phyloP scores from a whole-genome alignment of 192 early-diverging fungal species.

The Geranomyces variabilis region DNA sequence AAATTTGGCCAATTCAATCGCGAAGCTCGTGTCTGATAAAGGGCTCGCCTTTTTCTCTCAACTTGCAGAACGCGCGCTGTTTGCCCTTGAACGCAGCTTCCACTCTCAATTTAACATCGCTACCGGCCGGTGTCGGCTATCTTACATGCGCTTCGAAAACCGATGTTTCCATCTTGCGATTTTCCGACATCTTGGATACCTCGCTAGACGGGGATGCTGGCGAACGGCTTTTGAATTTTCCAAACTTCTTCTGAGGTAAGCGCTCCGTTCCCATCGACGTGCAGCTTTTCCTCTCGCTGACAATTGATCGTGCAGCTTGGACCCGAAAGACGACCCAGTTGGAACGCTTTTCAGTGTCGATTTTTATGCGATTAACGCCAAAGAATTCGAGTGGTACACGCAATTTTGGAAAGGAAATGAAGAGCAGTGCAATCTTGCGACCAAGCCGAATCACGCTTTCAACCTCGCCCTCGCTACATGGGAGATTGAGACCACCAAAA shows the following conservation, averaged over 20 bases:
- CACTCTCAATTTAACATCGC: conserved; percentile 76
- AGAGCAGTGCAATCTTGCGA: conserved; percentile 25
- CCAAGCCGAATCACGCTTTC: conserved; percentile 75
- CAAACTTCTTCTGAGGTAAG: conserved; percentile 65
- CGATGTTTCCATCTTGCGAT: conserved; percentile 68
- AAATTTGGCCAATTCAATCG: no score
- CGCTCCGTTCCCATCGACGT: no score
- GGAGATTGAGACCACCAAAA: conserved; percentile 62
- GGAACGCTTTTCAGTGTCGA: conserved; percentile 79
- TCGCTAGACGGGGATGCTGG: conserved; percentile 91
- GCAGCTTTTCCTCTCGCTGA: not conserved
- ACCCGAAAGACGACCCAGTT: conserved; percentile 77
- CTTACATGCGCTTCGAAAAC: conserved; percentile 77
- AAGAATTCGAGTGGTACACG: conserved; percentile 57
- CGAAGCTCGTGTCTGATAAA: no score
- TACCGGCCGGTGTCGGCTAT: conserved; percentile 64
- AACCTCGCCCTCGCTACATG: conserved; percentile 77
- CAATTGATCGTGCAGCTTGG: conserved; percentile 54
- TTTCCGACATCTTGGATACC: conserved; percentile 81
- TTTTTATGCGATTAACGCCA: conserved; percentile 80
- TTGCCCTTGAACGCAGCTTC: conserved; percentile 81
- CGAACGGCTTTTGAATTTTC: conserved; percentile 88
- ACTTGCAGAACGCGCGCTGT: conserved; percentile 75
- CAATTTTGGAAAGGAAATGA: conserved; percentile 50
- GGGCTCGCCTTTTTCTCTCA: no score